These are phyloP conservation scores for Spergularia bocconei DNA, from an alignment of 148 eudicot species.

Conservation along the genomic window DNA sequence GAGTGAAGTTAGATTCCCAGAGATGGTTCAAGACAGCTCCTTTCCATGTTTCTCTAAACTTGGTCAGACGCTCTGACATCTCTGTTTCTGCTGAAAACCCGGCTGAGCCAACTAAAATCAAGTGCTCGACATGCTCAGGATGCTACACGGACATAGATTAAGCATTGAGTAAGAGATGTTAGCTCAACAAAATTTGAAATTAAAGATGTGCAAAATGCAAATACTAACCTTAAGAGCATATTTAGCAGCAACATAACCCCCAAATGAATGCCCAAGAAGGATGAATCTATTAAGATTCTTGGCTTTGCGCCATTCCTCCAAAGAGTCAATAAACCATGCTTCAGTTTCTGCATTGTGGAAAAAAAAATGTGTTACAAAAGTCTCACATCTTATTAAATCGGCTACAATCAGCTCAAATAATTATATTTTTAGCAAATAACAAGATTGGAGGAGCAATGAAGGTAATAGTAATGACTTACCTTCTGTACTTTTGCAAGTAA, in stretches of 20 bases:
- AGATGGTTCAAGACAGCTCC: constrained; percentile 84
- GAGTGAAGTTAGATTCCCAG: constrained; percentile 97
- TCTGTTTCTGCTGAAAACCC: constrained; percentile 76
- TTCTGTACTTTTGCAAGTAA: constrained; percentile 95
- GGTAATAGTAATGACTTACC: constrained; percentile 43
- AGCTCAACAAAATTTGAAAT: constrained; percentile 4
- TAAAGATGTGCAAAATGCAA: constrained; percentile 17
- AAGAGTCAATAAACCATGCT: constrained; percentile 93
- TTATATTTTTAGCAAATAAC: background rate
- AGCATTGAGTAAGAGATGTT: constrained; percentile 1
- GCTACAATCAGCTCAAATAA: constrained; percentile 4
- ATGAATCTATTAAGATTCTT: constrained; percentile 70
- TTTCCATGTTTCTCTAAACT: constrained; percentile 82
- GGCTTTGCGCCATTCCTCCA: constrained; percentile 96
- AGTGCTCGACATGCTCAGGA: constrained; percentile 86
- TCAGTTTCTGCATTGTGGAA: constrained; percentile 71
- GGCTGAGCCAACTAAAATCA: constrained; percentile 90
- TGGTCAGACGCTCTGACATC: constrained; percentile 57
- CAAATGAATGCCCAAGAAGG: constrained; percentile 95
- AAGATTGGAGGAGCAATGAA: background rate
- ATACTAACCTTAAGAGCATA: constrained; percentile 78
- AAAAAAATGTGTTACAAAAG: constrained; percentile 6
- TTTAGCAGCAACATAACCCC: constrained; percentile 93
- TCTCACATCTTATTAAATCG: background rate
- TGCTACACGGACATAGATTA: constrained; percentile 46